Percentiles rank a stretch among this genome's conserved stretches.
These are phyloP conservation scores for Amaranthus tricolor DNA, from an alignment of 179 eudicot genomes.

Conservation along the genomic window DNA sequence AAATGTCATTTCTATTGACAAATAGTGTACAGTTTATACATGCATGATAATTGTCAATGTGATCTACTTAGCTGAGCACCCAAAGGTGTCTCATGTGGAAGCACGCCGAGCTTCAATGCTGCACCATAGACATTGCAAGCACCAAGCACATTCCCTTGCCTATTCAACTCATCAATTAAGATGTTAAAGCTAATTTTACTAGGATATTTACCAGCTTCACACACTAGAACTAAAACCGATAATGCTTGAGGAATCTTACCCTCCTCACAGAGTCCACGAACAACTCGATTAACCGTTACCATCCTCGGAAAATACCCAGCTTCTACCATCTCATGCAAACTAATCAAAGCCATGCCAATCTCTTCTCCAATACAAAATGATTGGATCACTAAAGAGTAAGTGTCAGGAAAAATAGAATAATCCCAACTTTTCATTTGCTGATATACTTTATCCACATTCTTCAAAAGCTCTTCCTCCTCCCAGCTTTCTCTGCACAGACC, in stretches of 20 bases:
- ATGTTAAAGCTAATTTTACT: conserved; percentile 43
- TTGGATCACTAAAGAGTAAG: conserved; percentile 52
- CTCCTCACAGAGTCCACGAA: conserved; percentile 52
- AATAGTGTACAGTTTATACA: conserved; percentile 6
- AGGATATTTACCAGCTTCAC: conserved; percentile 36
- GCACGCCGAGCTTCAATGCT: conserved; percentile 61
- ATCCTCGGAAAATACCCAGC: conserved; percentile 54
- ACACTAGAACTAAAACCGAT: conserved; percentile 40
- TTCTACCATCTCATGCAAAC: conserved; percentile 44
- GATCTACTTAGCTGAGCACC: conserved; percentile 2
- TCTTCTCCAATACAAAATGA: conserved; percentile 52
- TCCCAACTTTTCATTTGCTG: conserved; percentile 47
- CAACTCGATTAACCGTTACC: conserved; percentile 45
- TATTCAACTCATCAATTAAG: conserved; percentile 57
- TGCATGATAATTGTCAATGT: neutral
- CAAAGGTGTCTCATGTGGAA: conserved; percentile 39
- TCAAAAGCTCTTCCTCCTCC: conserved; percentile 37
- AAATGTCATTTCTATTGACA: neutral
- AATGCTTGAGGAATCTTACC: conserved; percentile 49
- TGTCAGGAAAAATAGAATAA: conserved; percentile 31
- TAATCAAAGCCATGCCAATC: conserved; percentile 43
- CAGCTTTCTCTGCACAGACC: conserved; percentile 62
- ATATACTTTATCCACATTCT: conserved; percentile 42
- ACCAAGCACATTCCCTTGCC: conserved; percentile 38
- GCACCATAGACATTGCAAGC: conserved; percentile 50